Base-by-base conservation (phyloP, 129 eudicot genomes). In the Calendula officinalis region DNA sequence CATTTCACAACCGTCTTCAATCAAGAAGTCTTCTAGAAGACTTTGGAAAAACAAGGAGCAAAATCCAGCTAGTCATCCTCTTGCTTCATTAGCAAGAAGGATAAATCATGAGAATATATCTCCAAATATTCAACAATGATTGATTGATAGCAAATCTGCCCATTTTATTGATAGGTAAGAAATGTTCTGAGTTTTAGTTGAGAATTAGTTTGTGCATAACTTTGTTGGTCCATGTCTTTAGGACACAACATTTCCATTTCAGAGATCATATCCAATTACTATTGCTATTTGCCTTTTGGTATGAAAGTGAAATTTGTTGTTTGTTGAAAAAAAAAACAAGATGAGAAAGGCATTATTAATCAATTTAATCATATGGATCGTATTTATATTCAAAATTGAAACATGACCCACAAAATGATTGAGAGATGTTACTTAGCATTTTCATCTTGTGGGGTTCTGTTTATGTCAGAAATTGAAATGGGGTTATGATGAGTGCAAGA, bases 41-140 rank as follows among this genome's bases (percentile, higher is more conserved):
- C 72, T 72, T 14, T 41, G 70, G 66, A 81, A 78, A 65, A 81
- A 65, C 51, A 75, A 67, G 4, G 71, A 66, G 58, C 78, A 66
- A 66, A 81, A 34, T n/a, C 76, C 76, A 9, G 17, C 59, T 11
- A 33, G 4, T 45, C 78, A 75, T 61, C 68, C 71, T 58, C 73
- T 68, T 32, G 62, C 78, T 56, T 35, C 42, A 48, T 60, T 80
- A 60, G 78, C 79, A 72, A 78, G 72, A 65, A 77, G 70, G 76
- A 59, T 59, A 45, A 73, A 53, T 53, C 72, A 68, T 50, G 73
- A 83, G 75, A 78, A 73, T 61, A 16, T 71, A 15, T 67, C 82
- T 80, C 85, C 83, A 65, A 84, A 81, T 76, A 65, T 79, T 67
- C 85, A 73, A 68, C 60, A 68, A 27, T 67, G 67, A 77, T 75